These are phyloP conservation scores for Acanthamoeba triangularis DNA, from an alignment of 208 protist species.

Conservation along the genomic window DNA sequence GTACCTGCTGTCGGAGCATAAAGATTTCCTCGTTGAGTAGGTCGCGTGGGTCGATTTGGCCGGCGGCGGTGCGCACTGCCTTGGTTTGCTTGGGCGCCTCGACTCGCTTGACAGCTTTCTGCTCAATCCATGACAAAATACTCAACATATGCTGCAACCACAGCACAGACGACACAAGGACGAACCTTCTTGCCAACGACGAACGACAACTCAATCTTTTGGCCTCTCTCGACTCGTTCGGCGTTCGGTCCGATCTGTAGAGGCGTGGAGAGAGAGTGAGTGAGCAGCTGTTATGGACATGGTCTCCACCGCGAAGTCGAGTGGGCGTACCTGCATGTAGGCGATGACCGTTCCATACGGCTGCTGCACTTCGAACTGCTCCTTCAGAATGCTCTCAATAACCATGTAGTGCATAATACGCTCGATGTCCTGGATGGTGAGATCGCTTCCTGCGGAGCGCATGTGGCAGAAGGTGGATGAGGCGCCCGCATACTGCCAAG, in stretches of 20 bases:
- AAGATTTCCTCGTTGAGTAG: not conserved
- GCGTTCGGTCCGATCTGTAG: constrained; percentile 7
- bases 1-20: constrained; percentile 29
- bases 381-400: constrained; percentile 23
- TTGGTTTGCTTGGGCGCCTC: constrained; percentile 44
- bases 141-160: not conserved
- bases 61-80: not conserved
- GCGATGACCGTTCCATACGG: constrained; percentile 38
- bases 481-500: not conserved
- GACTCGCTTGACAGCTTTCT: constrained; percentile 10
- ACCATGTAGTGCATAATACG: constrained; percentile 45
- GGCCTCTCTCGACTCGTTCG: constrained; percentile 21
- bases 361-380: constrained; percentile 56
- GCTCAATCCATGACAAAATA: not conserved
- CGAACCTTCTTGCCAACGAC: constrained; percentile 41
- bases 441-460: not conserved
- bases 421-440: constrained; percentile 40
- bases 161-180: not conserved
- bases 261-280: not conserved
- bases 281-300: no score
- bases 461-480: not conserved
- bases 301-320: not conserved
- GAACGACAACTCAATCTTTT: constrained; percentile 42
- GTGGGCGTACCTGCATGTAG: constrained; percentile 17
- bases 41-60: not conserved